Evolutionary conservation across 768 basidiomycete genomes (phyloP).

Genomic region (Mycena vulgaris): DNA sequence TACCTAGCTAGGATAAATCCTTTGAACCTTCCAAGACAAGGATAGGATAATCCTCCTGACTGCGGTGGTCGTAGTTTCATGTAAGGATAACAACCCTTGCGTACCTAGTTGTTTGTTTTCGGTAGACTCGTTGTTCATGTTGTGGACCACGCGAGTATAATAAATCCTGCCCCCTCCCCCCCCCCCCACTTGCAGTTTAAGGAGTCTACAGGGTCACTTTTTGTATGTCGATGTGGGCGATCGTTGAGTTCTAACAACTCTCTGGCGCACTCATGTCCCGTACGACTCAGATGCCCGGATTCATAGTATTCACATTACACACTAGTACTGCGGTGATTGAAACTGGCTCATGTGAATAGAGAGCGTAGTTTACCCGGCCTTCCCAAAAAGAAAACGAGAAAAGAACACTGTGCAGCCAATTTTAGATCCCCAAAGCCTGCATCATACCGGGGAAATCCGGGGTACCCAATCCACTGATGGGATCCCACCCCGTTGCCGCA

Average conservation of each 20-base stretch:
- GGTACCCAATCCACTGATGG: conserved; percentile 24
- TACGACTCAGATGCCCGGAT: neutral
- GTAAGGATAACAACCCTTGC: no score
- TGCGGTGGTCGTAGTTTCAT: no score
- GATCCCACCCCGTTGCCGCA: conserved; percentile 17
- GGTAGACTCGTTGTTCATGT: no score
- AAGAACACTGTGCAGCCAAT: conserved; percentile 11
- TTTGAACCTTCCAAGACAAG: no score
- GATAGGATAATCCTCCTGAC: no score
- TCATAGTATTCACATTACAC: neutral
- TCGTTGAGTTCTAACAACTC: conserved; percentile 4
- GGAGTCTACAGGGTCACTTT: neutral
- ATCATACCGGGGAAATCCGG: conserved; percentile 25
- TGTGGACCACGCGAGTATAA: no score
- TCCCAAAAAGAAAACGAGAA: neutral
- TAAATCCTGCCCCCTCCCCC: no score
- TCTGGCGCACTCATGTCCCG: neutral
- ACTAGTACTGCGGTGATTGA: neutral
- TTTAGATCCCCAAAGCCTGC: conserved; percentile 23
- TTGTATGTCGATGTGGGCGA: conserved; percentile 4
- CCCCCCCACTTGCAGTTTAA: neutral
- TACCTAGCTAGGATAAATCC: no score
- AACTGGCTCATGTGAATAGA: conserved; percentile 5
- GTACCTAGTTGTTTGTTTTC: no score
- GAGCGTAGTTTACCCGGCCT: no score